These are phyloP conservation scores for Heliamphora exappendiculata DNA, from an alignment of 148 eudicot species.

Conservation along the genomic window DNA sequence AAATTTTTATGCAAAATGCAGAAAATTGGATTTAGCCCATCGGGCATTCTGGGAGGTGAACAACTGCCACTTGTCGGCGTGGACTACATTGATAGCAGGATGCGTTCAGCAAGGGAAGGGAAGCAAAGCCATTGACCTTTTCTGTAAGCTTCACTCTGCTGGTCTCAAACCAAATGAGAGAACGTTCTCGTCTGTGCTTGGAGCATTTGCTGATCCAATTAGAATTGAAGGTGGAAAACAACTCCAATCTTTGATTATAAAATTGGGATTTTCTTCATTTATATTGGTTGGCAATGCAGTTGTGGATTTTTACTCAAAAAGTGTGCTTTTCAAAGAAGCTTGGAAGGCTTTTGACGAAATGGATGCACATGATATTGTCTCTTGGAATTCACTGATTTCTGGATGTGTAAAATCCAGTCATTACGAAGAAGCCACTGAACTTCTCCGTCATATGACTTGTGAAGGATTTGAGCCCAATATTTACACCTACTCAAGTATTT, in stretches of 20 bases:
- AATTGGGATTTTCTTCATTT: constrained; percentile 24
- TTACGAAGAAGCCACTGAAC: constrained; percentile 20
- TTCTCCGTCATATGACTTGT: constrained; percentile 18
- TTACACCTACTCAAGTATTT: constrained; percentile 34
- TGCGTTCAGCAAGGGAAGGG: constrained; percentile 26
- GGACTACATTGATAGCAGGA: constrained; percentile 43
- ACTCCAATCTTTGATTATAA: constrained; percentile 27
- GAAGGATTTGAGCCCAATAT: constrained; percentile 25
- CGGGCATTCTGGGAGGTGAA: constrained; percentile 27
- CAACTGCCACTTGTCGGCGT: constrained; percentile 22
- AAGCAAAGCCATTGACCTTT: constrained; percentile 30
- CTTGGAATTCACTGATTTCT: constrained; percentile 33
- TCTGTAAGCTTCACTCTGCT: constrained; percentile 20
- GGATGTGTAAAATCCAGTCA: constrained; percentile 22
- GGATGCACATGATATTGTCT: constrained; percentile 26
- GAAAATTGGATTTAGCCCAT: constrained; percentile 20
- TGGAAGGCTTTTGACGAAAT: constrained; percentile 24
- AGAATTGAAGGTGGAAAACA: constrained; percentile 26
- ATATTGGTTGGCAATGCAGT: constrained; percentile 30
- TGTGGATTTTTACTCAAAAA: constrained; percentile 31
- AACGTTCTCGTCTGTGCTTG: constrained; percentile 32
- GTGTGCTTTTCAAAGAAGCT: constrained; percentile 19
- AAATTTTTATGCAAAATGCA: constrained; percentile 32
- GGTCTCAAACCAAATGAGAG: constrained; percentile 33
- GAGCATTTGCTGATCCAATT: constrained; percentile 24